Base-by-base conservation (phyloP, 345 rosid species). In the Eucalyptus regnans region DNA sequence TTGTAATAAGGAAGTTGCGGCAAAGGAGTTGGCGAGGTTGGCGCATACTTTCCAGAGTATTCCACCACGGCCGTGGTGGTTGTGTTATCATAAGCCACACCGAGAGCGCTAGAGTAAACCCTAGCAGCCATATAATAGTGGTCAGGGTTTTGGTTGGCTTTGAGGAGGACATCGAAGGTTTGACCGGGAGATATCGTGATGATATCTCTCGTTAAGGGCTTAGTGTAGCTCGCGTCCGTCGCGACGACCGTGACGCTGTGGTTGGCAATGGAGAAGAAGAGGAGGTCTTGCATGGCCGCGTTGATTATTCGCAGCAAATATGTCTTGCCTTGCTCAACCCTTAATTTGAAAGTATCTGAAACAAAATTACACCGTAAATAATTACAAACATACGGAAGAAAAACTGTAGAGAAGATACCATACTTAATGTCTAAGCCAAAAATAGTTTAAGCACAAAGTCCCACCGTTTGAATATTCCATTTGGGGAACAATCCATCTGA, bases 261-360 rank as follows among this genome's bases (percentile, higher is more conserved):
- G 9, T 89, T 43, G 1, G 95, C 91, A 18, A 93, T 86, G 11
- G 89, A 88, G 88, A 93, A 92, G 89, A 93, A 93, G 17, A 86
- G 84, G 44, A 87, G 90, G 31, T 90, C 94, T n/a, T 93, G 89
- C 90, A 93, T 81, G 23, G 56, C 90, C 4, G 90, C 93, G 43
- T 90, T 93, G 18, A 93, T 79, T 50, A 93, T 48, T 17, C 92
- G 91, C 37, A 93, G 91, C 68, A 92, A 87, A 68, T 92, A 87
- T 3, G 94, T 93, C 89, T 91, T 92, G 20, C 94, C 95, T 5
- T 89, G 58, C 29, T 50, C 91, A 80, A 93, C 94, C 41, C n/a
- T 79, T 52, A 87, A 50, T 48, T 87, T 71, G 87, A 71, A 90
- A 4, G 89, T 90, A 44, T 88, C 90, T 90, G 87, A 31, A 50